Evolutionary conservation across 2,329 filamentous ascomycete genomes (phyloP), one percentile per base, ranked within the genome.

Genomic region (Cytospora piceicola): DNA sequence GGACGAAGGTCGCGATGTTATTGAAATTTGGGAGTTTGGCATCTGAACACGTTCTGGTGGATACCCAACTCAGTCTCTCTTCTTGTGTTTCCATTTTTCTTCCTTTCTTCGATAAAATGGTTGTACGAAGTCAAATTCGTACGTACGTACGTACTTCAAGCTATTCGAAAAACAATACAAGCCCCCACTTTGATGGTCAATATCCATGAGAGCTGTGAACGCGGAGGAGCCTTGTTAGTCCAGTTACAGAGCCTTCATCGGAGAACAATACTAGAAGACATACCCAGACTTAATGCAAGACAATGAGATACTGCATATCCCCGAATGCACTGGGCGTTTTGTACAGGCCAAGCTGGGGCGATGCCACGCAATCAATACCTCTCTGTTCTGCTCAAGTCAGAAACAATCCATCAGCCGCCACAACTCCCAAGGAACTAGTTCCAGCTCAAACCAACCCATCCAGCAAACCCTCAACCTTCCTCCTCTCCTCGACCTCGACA

Each of bases 401-500:
- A 9, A n/a, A 12, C 39, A 42, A 6, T 22, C n/a, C n/a, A 7
- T 12, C 42, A 5, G 20, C 11, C 17, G 9, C 42, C 14, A 11
- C 42, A n/a, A 36, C 14, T 14, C 4, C 22, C 2, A 24, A n/a
- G 39, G 39, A 17, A 27, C 11, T 8, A 29, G 5, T 2, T 11
- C 22, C 52, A 6, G 8, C 12, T 67, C 54, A 67, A 17, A 20
- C 49, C 53, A 78, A 73, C 1, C 66, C 70, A 56, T 76, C 76
- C 63, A 83, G 69, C 29, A 84, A 72, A 7, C 73, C 74, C 34
- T 79, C 78, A 1, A 83, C 75, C 64, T 81, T 81, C 29, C 74
- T 74, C 68, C 75, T 77, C 68, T 82, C 78, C n/a, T 77, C 73
- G 20, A 71, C 72, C 27, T 78, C 76, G 11, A 81, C 68, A 56